A percentile compares a stretch with the other conserved stretches of the same genome.
Conservation (phyloP, 2,329 filamentous ascomycete species). For the Cadophora gregata region DNA sequence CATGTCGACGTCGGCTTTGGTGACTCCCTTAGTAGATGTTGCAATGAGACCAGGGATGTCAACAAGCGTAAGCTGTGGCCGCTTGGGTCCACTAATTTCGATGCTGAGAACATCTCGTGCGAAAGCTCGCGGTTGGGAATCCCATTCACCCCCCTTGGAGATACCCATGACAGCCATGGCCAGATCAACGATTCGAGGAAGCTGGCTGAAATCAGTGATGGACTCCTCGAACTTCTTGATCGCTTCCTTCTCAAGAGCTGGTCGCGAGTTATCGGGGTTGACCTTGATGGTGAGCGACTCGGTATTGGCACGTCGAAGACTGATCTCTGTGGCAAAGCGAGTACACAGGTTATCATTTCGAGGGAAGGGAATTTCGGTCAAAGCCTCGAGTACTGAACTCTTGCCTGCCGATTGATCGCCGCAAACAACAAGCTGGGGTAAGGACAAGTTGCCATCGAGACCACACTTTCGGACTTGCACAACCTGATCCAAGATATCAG, state of each 20-base stretch:
- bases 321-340: conserved; percentile 57
- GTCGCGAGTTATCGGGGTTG: conserved; percentile 58
- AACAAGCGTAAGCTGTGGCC: conserved; percentile 42
- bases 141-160: too few relatives aligned
- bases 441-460: conserved; percentile 55
- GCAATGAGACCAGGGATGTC: conserved; percentile 46
- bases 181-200: conserved; percentile 41
- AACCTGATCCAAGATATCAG: too few relatives aligned
- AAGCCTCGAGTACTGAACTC: conserved; percentile 67
- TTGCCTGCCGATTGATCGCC: conserved; percentile 70
- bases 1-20: conserved; percentile 39
- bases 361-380: conserved; percentile 67
- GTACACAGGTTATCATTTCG: conserved; percentile 66
- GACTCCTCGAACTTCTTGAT: conserved; percentile 45
- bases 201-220: conserved; percentile 38
- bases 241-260: conserved; percentile 53
- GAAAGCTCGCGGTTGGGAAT: conserved; percentile 31
- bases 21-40: conserved; percentile 36
- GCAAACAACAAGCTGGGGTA: conserved; percentile 68
- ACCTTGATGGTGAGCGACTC: conserved; percentile 60
- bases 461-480: conserved; percentile 60
- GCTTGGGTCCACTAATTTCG: conserved; percentile 35
- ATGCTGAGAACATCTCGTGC: conserved; percentile 41
- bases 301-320: conserved; percentile 41
- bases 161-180: background rate